phyloP scores from a whole-genome alignment of 768 basidiomycete species.

The Suillus weaverae region DNA sequence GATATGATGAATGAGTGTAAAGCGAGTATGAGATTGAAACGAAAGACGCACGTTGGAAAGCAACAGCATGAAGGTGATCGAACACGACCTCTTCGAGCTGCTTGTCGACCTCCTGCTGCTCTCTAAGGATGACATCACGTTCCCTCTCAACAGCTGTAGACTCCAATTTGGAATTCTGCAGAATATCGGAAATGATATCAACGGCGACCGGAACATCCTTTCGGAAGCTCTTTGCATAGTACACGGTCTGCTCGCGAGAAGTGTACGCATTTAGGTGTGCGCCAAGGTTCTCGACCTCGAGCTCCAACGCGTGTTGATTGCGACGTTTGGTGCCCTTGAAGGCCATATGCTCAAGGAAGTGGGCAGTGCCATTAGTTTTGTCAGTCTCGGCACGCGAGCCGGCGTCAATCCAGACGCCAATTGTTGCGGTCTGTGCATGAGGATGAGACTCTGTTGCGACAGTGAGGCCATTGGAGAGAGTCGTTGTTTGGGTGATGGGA shows the following conservation, averaged over 20 bases:
- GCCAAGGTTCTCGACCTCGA: constrained; percentile 97
- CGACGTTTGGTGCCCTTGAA: constrained; percentile 94
- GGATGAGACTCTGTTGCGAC: constrained; percentile 91
- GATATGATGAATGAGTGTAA: constrained; percentile 8
- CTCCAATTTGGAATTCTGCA: constrained; percentile 96
- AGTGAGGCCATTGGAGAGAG: constrained; percentile 91
- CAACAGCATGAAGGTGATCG: constrained; percentile 95
- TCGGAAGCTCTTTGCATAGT: constrained; percentile 98
- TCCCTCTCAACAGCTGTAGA: constrained; percentile 86
- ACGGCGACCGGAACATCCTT: constrained; percentile 90
- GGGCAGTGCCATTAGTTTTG: constrained; percentile 93
- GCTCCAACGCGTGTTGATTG: constrained; percentile 85
- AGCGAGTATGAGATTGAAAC: not conserved
- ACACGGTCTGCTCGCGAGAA: constrained; percentile 97
- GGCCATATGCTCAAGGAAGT: constrained; percentile 99
- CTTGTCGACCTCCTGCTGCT: constrained; percentile 99
- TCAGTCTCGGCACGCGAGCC: constrained; percentile 96
- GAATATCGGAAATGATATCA: constrained; percentile 97
- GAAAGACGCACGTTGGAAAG: constrained; percentile 80
- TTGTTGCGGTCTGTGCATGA: constrained; percentile 95
- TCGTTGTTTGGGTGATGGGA: constrained; percentile 88
- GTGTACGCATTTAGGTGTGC: constrained; percentile 98
- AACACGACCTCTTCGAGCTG: constrained; percentile 98
- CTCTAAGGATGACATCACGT: constrained; percentile 92
- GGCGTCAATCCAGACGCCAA: constrained; percentile 99